Evolutionary conservation across 306 rosid species (phyloP).

Genomic region (Leucaena leucocephala): DNA sequence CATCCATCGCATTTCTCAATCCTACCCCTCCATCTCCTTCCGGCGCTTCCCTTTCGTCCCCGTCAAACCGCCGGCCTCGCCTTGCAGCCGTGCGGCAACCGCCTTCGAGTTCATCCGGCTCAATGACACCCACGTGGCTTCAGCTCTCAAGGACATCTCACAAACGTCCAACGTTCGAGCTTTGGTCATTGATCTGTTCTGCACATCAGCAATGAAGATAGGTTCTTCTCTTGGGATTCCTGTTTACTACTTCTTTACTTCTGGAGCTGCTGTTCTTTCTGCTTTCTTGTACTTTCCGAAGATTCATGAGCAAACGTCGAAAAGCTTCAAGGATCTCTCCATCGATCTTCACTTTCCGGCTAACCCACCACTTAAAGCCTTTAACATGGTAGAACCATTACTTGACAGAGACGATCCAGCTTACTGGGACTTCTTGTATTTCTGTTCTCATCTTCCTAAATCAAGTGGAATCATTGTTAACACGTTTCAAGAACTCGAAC

Average conservation of each 20-base stretch:
- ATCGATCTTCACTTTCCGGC: slow-evolving; percentile 21
- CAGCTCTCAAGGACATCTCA: slow-evolving; percentile 32
- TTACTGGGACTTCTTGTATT: slow-evolving; percentile 22
- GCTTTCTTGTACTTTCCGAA: slow-evolving; percentile 15
- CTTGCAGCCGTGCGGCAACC: neutral
- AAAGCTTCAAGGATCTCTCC: slow-evolving; percentile 31
- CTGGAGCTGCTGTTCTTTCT: slow-evolving; percentile 26
- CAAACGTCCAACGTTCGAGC: slow-evolving; percentile 14
- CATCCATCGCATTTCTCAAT: neutral
- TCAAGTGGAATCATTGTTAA: neutral
- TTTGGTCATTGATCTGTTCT: slow-evolving; percentile 41
- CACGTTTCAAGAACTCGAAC: neutral
- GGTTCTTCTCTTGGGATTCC: slow-evolving; percentile 36
- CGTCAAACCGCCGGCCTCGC: neutral
- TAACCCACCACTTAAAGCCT: slow-evolving; percentile 25
- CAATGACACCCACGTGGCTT: slow-evolving; percentile 10
- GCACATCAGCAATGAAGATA: slow-evolving; percentile 13
- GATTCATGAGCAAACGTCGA: slow-evolving; percentile 1
- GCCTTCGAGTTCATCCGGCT: slow-evolving; percentile 26
- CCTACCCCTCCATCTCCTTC: slow-evolving; percentile 45
- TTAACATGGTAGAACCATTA: slow-evolving; percentile 1
- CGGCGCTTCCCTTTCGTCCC: slow-evolving; percentile 29
- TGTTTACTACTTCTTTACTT: slow-evolving; percentile 38
- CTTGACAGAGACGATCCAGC: slow-evolving; percentile 18
- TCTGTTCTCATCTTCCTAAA: slow-evolving; percentile 6